Conservation (phyloP, 106 monocot species). For the Dendrobium officinale region DNA sequence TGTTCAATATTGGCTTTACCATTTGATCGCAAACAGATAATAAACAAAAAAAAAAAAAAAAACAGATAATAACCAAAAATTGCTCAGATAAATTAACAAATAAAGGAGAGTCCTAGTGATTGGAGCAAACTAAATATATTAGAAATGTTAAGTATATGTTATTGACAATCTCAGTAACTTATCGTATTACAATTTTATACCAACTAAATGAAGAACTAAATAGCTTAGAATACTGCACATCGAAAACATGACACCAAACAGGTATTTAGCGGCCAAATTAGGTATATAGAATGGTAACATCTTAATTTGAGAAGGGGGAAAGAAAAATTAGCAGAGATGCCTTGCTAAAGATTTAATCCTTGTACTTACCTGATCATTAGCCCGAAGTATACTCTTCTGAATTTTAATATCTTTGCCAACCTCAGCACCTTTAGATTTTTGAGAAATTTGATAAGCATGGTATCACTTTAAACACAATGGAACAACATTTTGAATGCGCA, state of each 20-base stretch:
- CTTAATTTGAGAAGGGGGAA: neutral
- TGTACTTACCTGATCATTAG: constrained; percentile 71
- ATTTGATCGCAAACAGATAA: neutral
- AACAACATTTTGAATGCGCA: constrained; percentile 5
- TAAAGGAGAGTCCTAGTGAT: neutral
- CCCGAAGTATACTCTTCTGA: constrained; percentile 65
- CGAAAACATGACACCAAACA: neutral
- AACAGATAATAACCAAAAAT: neutral
- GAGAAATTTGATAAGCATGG: neutral
- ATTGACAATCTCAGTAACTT: neutral
- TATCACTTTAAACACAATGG: neutral
- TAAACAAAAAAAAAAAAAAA: neutral
- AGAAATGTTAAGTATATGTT: neutral
- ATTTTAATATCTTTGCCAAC: constrained; percentile 84
- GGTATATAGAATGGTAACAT: neutral
- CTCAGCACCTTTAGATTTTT: constrained; percentile 52
- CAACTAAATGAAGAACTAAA: neutral
- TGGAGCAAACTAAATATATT: neutral
- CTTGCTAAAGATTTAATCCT: neutral
- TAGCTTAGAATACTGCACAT: neutral
- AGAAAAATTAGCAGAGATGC: neutral
- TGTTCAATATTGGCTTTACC: neutral
- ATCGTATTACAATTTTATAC: neutral
- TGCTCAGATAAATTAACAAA: neutral
- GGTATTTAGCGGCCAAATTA: neutral